phyloP scores from a whole-genome alignment of 768 basidiomycete genomes.

The Hortiboletus flavorubellus region DNA sequence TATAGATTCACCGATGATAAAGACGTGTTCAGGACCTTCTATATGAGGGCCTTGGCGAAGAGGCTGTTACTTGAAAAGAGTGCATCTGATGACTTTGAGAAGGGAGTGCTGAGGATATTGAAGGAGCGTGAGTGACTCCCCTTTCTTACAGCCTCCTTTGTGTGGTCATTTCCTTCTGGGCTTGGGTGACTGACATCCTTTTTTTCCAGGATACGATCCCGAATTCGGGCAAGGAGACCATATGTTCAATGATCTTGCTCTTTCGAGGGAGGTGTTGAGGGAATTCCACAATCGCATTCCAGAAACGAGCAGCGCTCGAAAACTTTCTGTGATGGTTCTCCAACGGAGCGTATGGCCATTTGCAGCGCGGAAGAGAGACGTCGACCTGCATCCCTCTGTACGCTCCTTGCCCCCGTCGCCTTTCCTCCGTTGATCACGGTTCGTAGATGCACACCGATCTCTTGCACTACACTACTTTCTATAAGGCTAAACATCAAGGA shows the following conservation, averaged over 20 bases:
- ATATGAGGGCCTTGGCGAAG: conserved; percentile 85
- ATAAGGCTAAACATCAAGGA: conserved; percentile 73
- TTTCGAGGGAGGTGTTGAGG: conserved; percentile 69
- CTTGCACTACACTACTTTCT: conserved; percentile 60
- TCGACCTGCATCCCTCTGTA: conserved; percentile 55
- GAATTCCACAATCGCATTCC: conserved; percentile 55
- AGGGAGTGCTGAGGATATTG: conserved; percentile 77
- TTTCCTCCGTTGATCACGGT: conserved; percentile 2
- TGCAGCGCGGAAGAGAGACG: conserved; percentile 43
- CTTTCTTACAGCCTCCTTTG: no score
- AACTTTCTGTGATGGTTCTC: conserved; percentile 76
- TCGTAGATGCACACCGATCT: conserved; percentile 73
- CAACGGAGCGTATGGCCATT: conserved; percentile 91
- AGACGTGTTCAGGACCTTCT: conserved; percentile 92
- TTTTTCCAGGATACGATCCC: conserved; percentile 77
- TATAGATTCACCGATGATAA: conserved; percentile 90
- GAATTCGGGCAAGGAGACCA: conserved; percentile 93
- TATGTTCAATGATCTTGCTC: conserved; percentile 89
- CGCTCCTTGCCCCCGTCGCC: conserved; percentile 14
- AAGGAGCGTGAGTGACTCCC: conserved; percentile 60
- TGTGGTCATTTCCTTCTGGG: background rate
- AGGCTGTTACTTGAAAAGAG: conserved; percentile 79
- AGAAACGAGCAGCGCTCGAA: conserved; percentile 39
- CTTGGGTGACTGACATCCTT: conserved; percentile 14
- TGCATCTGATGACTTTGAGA: conserved; percentile 86